These are phyloP conservation scores for Danielia oregonensis DNA, from an alignment of 805 yeast species.

Conservation along the genomic window DNA sequence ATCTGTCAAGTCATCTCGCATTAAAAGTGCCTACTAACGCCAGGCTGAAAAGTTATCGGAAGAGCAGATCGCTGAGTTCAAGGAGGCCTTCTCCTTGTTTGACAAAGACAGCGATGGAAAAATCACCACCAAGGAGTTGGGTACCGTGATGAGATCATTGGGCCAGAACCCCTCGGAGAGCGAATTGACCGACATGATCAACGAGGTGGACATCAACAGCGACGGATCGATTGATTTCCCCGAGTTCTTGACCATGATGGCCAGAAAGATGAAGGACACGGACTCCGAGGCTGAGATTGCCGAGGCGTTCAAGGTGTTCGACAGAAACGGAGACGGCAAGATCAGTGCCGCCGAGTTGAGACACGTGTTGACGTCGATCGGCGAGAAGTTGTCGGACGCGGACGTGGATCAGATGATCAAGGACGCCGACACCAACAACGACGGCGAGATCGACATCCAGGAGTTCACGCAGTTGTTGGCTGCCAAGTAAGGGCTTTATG, in stretches of 20 bases:
- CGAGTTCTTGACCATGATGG: constrained; percentile 42
- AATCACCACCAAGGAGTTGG: constrained; percentile 91
- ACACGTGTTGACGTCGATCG: constrained; percentile 95
- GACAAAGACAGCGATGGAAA: constrained; percentile 97
- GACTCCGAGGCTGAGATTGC: constrained; percentile 96
- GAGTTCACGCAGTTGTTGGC: constrained; percentile 90
- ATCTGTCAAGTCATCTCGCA: too few relatives aligned
- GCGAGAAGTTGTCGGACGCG: constrained; percentile 93
- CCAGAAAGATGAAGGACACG: constrained; percentile 82
- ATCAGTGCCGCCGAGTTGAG: constrained; percentile 95
- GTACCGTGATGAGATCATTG: constrained; percentile 98
- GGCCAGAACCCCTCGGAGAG: constrained; percentile 97
- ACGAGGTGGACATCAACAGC: constrained; percentile 94
- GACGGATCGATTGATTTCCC: constrained; percentile 66
- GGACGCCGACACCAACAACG: constrained; percentile 93
- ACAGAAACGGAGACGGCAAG: constrained; percentile 93
- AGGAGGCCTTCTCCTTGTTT: constrained; percentile 95
- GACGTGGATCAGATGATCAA: constrained; percentile 97
- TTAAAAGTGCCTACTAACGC: too few relatives aligned
- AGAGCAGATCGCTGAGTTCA: constrained; percentile 94
- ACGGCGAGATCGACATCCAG: constrained; percentile 95
- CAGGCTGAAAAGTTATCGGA: constrained; percentile 88
- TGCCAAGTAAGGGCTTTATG: constrained; percentile 60
- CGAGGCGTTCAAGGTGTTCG: constrained; percentile 98
- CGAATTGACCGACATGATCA: constrained; percentile 94